phyloP scores from a whole-genome alignment of 352 stramenopile species.

The Pythium phragmiticola region DNA sequence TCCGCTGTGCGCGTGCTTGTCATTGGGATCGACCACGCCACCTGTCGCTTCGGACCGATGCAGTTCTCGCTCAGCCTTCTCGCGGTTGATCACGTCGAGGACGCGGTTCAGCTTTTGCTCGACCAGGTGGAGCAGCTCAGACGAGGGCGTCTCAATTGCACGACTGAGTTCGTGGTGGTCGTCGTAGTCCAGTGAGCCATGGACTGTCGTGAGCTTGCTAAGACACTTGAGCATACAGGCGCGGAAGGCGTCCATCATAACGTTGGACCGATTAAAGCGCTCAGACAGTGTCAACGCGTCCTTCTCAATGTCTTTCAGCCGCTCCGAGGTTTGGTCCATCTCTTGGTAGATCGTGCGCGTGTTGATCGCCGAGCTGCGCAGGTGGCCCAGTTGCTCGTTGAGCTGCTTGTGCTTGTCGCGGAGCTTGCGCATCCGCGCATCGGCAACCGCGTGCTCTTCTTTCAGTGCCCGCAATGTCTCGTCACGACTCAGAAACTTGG shows the following conservation, averaged over 20 bases:
- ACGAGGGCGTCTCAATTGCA: conserved; percentile 64
- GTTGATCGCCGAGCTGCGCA: conserved; percentile 71
- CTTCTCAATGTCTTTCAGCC: conserved; percentile 85
- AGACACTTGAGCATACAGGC: conserved; percentile 83
- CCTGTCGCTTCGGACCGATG: conserved; percentile 60
- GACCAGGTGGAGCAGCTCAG: conserved; percentile 73
- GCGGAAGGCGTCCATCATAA: conserved; percentile 81
- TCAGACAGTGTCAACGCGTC: conserved; percentile 63
- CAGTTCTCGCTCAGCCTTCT: conserved; percentile 78
- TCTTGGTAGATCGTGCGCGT: conserved; percentile 84
- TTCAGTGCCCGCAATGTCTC: conserved; percentile 71
- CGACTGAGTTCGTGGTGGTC: conserved; percentile 69
- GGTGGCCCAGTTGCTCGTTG: conserved; percentile 55
- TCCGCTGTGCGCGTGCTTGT: conserved; percentile 36
- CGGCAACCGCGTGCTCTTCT: conserved; percentile 71
- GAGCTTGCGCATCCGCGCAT: conserved; percentile 74
- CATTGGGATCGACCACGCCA: conserved; percentile 20
- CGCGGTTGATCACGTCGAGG: conserved; percentile 80
- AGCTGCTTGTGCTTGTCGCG: conserved; percentile 77
- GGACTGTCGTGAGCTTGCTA: conserved; percentile 67
- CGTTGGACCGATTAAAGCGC: conserved; percentile 71
- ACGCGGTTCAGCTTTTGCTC: conserved; percentile 84
- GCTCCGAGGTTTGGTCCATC: conserved; percentile 80
- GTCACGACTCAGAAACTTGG: conserved; percentile 68
- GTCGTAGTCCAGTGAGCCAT: conserved; percentile 72